A percentile compares a stretch with the other conserved stretches of the same genome.
Conservation (phyloP, 257 asterid genomes). For the Lycium barbarum region DNA sequence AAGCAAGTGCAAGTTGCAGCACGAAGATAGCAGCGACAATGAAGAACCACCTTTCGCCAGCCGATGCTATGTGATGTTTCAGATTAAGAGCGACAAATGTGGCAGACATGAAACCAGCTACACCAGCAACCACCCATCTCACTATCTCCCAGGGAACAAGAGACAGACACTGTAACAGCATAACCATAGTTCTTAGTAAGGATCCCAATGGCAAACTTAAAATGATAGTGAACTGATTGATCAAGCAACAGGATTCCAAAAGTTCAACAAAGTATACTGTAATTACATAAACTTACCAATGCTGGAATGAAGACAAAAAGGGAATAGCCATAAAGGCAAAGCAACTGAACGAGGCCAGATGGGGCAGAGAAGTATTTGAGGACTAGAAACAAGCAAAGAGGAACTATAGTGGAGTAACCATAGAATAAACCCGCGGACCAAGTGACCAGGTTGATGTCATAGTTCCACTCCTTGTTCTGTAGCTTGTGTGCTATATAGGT, state of each 20-base stretch:
- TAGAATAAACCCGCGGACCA: slow-evolving; percentile 98
- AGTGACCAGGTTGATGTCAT: slow-evolving; percentile 84
- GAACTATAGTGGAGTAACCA: slow-evolving; percentile 87
- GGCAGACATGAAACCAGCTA: slow-evolving; percentile 96
- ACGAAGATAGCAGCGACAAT: slow-evolving; percentile 91
- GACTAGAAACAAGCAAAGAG: slow-evolving; percentile 72
- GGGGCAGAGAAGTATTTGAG: slow-evolving; percentile 99
- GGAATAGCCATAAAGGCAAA: slow-evolving; percentile 96
- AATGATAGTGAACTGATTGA: neutral
- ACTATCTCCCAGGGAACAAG: slow-evolving; percentile 80
- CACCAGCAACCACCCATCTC: slow-evolving; percentile 91
- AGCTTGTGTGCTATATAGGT: slow-evolving; percentile 89
- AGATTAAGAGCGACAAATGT: slow-evolving; percentile 91
- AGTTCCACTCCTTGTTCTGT: slow-evolving; percentile 82
- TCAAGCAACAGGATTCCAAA: neutral
- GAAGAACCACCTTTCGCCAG: slow-evolving; percentile 93
- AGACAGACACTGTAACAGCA: slow-evolving; percentile 80
- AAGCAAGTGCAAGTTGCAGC: slow-evolving; percentile 92
- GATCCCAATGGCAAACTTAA: neutral
- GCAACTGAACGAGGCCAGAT: slow-evolving; percentile 81
- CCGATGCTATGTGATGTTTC: slow-evolving; percentile 84
- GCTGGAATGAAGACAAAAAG: slow-evolving; percentile 96
- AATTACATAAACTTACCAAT: slow-evolving; percentile 61
- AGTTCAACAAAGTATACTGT: neutral
- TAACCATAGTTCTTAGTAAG: slow-evolving; percentile 13